Evolutionary conservation across 768 basidiomycete species (phyloP), one percentile per base, ranked within the genome.

Genomic region (Galerina sulciceps): DNA sequence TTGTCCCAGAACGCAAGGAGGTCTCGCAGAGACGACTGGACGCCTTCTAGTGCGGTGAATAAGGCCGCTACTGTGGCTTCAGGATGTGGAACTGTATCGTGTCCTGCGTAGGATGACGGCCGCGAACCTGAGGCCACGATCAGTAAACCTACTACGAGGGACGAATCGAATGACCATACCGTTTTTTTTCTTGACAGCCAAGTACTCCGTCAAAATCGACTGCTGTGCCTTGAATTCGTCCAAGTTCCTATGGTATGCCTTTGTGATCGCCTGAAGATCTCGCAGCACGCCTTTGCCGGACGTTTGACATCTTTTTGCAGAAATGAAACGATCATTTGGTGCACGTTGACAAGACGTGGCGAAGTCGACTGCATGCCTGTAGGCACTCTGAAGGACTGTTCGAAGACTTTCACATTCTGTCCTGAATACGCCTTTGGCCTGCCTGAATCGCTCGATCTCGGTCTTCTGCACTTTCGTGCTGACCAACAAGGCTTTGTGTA

Each of bases 1-100:
- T 58, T 57, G 20, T 65, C 64, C 68, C 68, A 69, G 47, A 69
- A 69, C 8, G 61, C 55, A 22, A 65, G 59, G 14, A 69, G 45
- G 44, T 64, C 58, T 15, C 58, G 49, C 6, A 69, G 46, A 14
- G 60, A 64, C 8, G 58, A 53, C n/a, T 55, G 55, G 2, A 67
- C 47, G 3, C 52, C 60, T 17, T 63, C 61, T 13, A 69, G 59
- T 10, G 63, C 55, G 15, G 49, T 26, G 17, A 60, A 65, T 18
- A 69, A 48, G 3, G 53, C 41, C 3, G 23, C 17, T 2, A 69
- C 55, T 1, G 49, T 10, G 15, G 62, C 45, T 51, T 58, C 61
- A 6, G 60, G 59, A 26, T 34, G 14, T 5, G 51, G 18, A 15
- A 41, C 52, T 48, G 34, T 34, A 31, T 47, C 34, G 26, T 47